phyloP scores from a whole-genome alignment of 192 early-diverging fungal species.

The Chytriomyces sp. region DNA sequence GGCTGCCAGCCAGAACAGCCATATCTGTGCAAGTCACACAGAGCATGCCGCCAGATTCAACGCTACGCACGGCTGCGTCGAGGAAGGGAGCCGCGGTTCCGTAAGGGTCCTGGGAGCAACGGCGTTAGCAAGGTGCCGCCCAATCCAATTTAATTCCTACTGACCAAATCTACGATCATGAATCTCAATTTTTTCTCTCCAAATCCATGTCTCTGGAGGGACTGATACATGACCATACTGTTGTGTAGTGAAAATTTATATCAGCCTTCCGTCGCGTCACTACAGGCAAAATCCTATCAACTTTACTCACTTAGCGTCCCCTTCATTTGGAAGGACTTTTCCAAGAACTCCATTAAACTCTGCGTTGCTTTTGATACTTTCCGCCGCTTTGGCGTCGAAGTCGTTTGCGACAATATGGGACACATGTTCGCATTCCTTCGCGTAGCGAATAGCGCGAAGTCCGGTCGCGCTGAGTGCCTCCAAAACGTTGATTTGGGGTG shows the following conservation, averaged over 20 bases:
- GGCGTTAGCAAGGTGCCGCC: background rate
- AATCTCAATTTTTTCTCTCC: background rate
- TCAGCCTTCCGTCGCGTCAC: background rate
- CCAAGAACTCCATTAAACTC: constrained; percentile 79
- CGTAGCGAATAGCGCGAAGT: constrained; percentile 93
- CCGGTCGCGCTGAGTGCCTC: constrained; percentile 97
- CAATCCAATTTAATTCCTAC: background rate
- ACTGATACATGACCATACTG: constrained; percentile 48
- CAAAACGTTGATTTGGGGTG: constrained; percentile 58
- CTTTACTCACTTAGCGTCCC: constrained; percentile 75
- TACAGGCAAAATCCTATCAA: background rate
- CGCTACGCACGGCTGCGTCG: constrained; percentile 91
- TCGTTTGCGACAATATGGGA: constrained; percentile 90
- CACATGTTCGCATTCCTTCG: constrained; percentile 80
- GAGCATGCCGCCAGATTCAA: constrained; percentile 84
- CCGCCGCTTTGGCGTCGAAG: constrained; percentile 83
- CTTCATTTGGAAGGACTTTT: constrained; percentile 77
- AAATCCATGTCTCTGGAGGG: constrained; percentile 29
- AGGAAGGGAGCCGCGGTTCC: constrained; percentile 94
- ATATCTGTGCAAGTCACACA: constrained; percentile 99
- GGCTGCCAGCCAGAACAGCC: constrained; percentile 85
- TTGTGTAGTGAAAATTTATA: background rate
- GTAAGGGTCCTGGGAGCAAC: constrained; percentile 79
- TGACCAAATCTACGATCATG: constrained; percentile 25
- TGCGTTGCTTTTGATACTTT: constrained; percentile 83